Conservation (phyloP, 805 yeast genomes). For the Candida bentonensis region DNA sequence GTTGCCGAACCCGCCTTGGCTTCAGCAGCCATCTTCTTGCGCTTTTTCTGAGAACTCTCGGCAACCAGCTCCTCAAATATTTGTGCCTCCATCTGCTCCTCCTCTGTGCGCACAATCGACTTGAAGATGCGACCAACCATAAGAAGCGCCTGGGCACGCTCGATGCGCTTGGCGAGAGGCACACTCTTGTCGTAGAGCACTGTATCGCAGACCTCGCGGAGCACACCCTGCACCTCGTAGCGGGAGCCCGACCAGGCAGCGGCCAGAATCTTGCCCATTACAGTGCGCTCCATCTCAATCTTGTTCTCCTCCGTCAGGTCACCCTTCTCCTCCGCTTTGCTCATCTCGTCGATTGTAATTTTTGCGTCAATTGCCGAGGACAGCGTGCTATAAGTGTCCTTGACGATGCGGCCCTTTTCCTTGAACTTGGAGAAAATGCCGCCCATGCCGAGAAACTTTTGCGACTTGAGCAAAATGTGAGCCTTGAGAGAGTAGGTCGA, state of each 20-base stretch:
- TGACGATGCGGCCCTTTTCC: slow-evolving; percentile 71
- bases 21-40: slow-evolving; percentile 41
- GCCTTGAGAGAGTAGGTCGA: slow-evolving; percentile 65
- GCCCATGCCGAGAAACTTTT: slow-evolving; percentile 74
- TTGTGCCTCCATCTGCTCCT: slow-evolving; percentile 82
- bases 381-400: slow-evolving; percentile 70
- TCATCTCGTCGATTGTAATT: slow-evolving; percentile 57
- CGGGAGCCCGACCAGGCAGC: slow-evolving; percentile 94
- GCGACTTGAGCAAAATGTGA: slow-evolving; percentile 54
- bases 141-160: slow-evolving; percentile 67
- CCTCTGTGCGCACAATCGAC: slow-evolving; percentile 56
- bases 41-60: slow-evolving; percentile 55
- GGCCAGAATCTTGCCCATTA: slow-evolving; percentile 80
- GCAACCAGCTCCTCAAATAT: slow-evolving; percentile 88
- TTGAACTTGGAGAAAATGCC: slow-evolving; percentile 70
- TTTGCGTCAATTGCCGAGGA: slow-evolving; percentile 85
- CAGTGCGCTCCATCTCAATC: slow-evolving; percentile 65
- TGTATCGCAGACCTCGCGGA: slow-evolving; percentile 69
- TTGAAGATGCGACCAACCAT: slow-evolving; percentile 59
- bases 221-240: slow-evolving; percentile 67
- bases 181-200: slow-evolving; percentile 58
- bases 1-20: too few relatives aligned
- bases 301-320: slow-evolving; percentile 43
- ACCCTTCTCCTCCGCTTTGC: slow-evolving; percentile 49
- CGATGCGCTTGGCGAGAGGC: slow-evolving; percentile 44